Percentiles rank a stretch among this genome's conserved stretches.
Evolutionary conservation across 495 filamentous ascomycete genomes (phyloP).

Genomic region (Choiromyces venosus): DNA sequence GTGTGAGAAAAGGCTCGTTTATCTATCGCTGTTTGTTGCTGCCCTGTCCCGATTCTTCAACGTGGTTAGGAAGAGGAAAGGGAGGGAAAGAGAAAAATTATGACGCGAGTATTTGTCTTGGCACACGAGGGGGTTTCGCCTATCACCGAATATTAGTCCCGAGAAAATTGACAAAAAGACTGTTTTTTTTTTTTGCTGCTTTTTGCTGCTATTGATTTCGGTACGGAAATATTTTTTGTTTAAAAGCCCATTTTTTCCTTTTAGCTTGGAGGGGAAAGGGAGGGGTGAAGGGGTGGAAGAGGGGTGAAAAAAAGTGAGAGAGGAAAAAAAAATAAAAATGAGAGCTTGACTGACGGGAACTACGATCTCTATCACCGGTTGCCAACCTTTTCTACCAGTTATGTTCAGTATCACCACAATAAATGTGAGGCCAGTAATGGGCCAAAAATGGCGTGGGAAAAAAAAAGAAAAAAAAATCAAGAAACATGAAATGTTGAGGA

Average conservation of each 20-base stretch:
- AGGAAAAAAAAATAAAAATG: no score
- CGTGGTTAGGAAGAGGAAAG: background rate
- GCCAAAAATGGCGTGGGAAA: background rate
- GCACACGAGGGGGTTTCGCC: background rate
- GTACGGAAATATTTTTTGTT: background rate
- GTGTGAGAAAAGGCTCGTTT: background rate
- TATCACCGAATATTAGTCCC: background rate
- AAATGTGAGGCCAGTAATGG: background rate
- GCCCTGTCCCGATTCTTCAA: background rate
- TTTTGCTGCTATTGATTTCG: background rate
- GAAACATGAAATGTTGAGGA: background rate
- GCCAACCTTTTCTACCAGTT: background rate
- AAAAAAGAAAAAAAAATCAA: background rate
- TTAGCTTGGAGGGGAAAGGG: background rate
- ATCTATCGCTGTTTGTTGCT: background rate
- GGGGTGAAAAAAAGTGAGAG: background rate
- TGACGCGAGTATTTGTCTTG: slow-evolving; percentile 2
- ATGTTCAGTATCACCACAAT: background rate
- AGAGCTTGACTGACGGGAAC: background rate
- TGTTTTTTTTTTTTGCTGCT: no score
- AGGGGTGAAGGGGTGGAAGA: background rate
- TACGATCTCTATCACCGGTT: background rate
- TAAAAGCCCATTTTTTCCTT: background rate
- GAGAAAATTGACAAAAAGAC: background rate
- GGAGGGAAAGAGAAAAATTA: background rate